Evolutionary conservation across 495 filamentous ascomycete genomes (phyloP).

Genomic region (Cercophora samala): DNA sequence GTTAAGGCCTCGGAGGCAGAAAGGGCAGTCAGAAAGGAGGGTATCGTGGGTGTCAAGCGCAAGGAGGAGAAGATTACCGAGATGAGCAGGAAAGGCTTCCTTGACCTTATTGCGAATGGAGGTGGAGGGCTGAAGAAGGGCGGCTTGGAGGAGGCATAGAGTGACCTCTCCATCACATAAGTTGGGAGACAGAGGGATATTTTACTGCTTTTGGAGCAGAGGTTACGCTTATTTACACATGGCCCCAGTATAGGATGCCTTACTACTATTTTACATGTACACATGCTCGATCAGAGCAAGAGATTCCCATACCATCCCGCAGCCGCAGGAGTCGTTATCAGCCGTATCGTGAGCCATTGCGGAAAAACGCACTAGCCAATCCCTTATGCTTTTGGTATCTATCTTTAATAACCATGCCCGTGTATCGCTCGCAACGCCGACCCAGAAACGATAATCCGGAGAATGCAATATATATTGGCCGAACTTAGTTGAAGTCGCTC

Average conservation of each 20-base stretch:
- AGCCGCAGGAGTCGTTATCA: background rate
- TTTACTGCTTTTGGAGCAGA: constrained; percentile 16
- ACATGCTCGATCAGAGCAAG: constrained; percentile 7
- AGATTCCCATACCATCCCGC: background rate
- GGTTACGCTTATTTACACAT: background rate
- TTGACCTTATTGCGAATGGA: constrained; percentile 79
- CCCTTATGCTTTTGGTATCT: constrained; percentile 29
- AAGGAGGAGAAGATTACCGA: constrained; percentile 83
- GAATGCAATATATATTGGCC: background rate
- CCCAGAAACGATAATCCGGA: background rate
- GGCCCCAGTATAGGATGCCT: background rate
- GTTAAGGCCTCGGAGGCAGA: constrained; percentile 75
- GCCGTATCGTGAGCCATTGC: background rate
- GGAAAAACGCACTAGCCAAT: background rate
- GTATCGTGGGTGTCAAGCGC: constrained; percentile 67
- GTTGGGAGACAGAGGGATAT: background rate
- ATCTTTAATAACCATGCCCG: constrained; percentile 15
- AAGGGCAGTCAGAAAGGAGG: constrained; percentile 61
- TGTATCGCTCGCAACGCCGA: constrained; percentile 13
- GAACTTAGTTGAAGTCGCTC: constrained; percentile 68
- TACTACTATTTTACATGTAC: constrained; percentile 19
- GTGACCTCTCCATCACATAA: background rate
- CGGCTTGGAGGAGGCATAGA: constrained; percentile 49
- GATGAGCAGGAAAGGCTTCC: constrained; percentile 93
- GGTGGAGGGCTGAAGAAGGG: constrained; percentile 52